Conservation (phyloP, 2,329 filamentous ascomycete genomes). For the Alternaria gaisen region DNA sequence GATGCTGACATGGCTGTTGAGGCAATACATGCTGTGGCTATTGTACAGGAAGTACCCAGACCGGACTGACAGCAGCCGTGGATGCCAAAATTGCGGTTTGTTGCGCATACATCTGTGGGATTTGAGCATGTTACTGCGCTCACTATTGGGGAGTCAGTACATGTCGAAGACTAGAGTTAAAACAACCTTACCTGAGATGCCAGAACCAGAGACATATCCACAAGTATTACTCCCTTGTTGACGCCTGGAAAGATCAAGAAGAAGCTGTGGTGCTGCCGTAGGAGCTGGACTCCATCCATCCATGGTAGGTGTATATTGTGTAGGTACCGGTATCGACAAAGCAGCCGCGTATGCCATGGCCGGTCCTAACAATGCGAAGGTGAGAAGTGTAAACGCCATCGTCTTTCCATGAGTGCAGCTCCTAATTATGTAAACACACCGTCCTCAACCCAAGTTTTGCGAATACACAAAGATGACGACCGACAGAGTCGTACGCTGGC, state of each 20-base stretch:
- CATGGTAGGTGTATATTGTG: constrained; percentile 28
- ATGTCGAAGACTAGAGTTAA: not conserved
- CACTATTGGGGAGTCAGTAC: constrained; percentile 28
- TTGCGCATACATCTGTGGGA: constrained; percentile 41
- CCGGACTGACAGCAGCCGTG: constrained; percentile 47
- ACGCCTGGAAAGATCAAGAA: constrained; percentile 40
- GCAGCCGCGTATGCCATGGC: constrained; percentile 36
- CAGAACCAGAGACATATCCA: constrained; percentile 39
- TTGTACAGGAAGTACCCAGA: constrained; percentile 31
- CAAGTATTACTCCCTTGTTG: constrained; percentile 37
- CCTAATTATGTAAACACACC: not conserved
- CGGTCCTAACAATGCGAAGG: constrained; percentile 42
- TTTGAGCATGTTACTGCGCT: constrained; percentile 42
- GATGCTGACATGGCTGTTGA: constrained; percentile 32
- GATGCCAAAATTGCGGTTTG: constrained; percentile 41
- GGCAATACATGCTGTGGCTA: constrained; percentile 46
- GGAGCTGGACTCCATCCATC: constrained; percentile 47
- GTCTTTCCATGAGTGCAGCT: constrained; percentile 25
- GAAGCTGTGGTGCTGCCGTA: constrained; percentile 35
- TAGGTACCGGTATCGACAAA: constrained; percentile 42
- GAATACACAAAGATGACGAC: not conserved
- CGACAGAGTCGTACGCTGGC: not conserved
- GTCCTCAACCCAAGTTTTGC: not conserved
- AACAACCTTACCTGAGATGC: constrained; percentile 28
- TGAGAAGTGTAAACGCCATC: constrained; percentile 35